Percentiles rank a stretch among this genome's conserved stretches.
These are phyloP conservation scores for Pleurotus pulmonarius DNA, from an alignment of 768 basidiomycete species.

Conservation along the genomic window DNA sequence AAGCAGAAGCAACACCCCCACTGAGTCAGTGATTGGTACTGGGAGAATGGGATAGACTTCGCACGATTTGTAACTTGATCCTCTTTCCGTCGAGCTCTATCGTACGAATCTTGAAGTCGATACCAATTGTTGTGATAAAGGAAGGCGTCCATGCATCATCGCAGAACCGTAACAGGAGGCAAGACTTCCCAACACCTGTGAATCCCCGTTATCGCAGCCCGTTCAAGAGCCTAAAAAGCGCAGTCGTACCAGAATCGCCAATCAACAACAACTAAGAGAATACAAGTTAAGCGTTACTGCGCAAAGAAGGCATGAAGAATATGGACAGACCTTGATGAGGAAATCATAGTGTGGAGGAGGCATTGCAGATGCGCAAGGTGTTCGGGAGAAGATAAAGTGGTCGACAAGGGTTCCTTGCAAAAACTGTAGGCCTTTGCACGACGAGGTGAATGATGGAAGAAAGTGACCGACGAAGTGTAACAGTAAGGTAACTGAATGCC, in stretches of 20 bases:
- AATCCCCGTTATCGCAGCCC: slow-evolving; percentile 8
- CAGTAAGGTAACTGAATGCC: no score
- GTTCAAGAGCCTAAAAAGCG: slow-evolving; percentile 4
- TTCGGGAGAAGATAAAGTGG: not conserved
- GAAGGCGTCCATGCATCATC: slow-evolving; percentile 99
- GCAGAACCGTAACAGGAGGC: slow-evolving; percentile 93
- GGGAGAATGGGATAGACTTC: slow-evolving; percentile 22
- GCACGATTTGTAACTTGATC: slow-evolving; percentile 97
- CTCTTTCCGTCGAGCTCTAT: slow-evolving; percentile 98
- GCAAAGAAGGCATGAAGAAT: not conserved
- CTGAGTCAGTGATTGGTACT: slow-evolving; percentile 2
- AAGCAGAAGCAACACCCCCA: not conserved
- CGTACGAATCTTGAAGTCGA: slow-evolving; percentile 99
- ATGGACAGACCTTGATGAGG: slow-evolving; percentile 73
- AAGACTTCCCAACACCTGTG: slow-evolving; percentile 93
- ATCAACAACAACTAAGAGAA: slow-evolving; percentile 80
- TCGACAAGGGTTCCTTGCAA: no score
- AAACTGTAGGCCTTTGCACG: no score
- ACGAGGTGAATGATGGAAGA: not conserved
- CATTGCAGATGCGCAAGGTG: slow-evolving; percentile 35
- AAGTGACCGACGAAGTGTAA: not conserved
- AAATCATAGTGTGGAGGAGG: slow-evolving; percentile 97
- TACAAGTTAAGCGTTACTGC: slow-evolving; percentile 9
- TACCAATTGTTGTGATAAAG: slow-evolving; percentile 99
- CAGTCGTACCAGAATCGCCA: slow-evolving; percentile 80